Conservation (phyloP, 352 stramenopile species). For the Phytophthora sp. region DNA sequence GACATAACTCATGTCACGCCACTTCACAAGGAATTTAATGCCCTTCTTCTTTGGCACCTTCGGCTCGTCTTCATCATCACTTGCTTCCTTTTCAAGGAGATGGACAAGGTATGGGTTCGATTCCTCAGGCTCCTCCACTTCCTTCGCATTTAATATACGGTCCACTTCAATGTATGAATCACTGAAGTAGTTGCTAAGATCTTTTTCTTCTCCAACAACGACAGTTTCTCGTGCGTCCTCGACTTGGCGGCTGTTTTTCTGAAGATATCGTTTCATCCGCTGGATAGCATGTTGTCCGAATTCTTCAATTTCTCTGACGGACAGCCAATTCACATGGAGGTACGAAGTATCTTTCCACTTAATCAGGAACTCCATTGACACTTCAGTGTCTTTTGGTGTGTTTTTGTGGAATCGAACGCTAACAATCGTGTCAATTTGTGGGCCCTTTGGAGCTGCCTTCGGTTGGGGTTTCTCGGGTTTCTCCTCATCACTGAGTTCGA, state of each 20-base stretch:
- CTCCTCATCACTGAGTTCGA: slow-evolving; percentile 79
- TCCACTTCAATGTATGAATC: slow-evolving; percentile 87
- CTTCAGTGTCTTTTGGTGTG: slow-evolving; percentile 45
- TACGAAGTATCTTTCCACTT: slow-evolving; percentile 99
- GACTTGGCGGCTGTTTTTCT: slow-evolving; percentile 87
- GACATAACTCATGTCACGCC: slow-evolving; percentile 90
- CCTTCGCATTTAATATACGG: slow-evolving; percentile 76
- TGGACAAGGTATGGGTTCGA: slow-evolving; percentile 68
- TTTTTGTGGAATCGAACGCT: slow-evolving; percentile 84
- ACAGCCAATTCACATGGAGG: slow-evolving; percentile 98
- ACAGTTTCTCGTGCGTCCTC: slow-evolving; percentile 79
- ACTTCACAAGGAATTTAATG: slow-evolving; percentile 93
- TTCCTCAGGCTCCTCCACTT: slow-evolving; percentile 78
- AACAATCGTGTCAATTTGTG: slow-evolving; percentile 95
- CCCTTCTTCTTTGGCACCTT: slow-evolving; percentile 70
- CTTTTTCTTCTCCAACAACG: slow-evolving; percentile 73
- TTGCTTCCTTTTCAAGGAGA: slow-evolving; percentile 42
- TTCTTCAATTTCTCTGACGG: slow-evolving; percentile 92
- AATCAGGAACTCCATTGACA: slow-evolving; percentile 97
- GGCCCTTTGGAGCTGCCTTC: slow-evolving; percentile 58
- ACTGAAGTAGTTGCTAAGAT: slow-evolving; percentile 86
- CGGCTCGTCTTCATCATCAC: slow-evolving; percentile 46
- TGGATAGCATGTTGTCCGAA: slow-evolving; percentile 83
- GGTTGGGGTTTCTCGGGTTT: slow-evolving; percentile 41
- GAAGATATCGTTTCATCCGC: slow-evolving; percentile 85